Base-by-base conservation (phyloP, 2,329 filamentous ascomycete genomes). In the Fusarium heterosporum region DNA sequence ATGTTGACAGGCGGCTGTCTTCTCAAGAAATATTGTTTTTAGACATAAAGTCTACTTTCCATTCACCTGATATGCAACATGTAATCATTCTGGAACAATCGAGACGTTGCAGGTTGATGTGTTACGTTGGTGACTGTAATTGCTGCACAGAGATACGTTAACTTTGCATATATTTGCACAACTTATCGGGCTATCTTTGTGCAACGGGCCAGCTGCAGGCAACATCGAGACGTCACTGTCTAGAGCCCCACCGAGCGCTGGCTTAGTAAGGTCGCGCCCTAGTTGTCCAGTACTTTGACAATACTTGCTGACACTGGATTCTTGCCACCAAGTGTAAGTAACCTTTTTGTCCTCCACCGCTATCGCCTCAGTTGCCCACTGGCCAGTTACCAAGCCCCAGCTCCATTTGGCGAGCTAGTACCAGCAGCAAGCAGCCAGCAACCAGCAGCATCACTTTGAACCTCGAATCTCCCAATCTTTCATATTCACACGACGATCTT, bases 151-250 rank as follows among this genome's bases (percentile, higher is more conserved):
- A 22, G 22, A 22, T 22, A 22, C 22, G 22, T 6, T 25, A 40
- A 14, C 13, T 29, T 22, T 16, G 29, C 46, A 42, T 41, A 61
- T 11, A n/a, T 6, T 28, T 57, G 66, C 65, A 68, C 32, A 68
- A 57, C 10, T 53, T 14, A 14, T 47, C 12, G 12, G 26, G 16
- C 13, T 30, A 41, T 29, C 43, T 47, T 68, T 57, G 50, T 68
- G 64, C 50, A 60, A 53, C 17, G 26, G 29, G 49, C 48, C 41
- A 19, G 51, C 55, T 58, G 71, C 72, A 75, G 74, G 74, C 75
- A 76, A 73, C 75, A 76, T 76, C 72, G 74, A 75, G 72, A 77
- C 75, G 75, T 77, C 75, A 77, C 75, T 75, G 52, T 48, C 61
- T 34, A 29, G 9, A 39, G 66, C 61, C 70, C 69, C 71, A 72